These are phyloP conservation scores for Teratosphaeria destructans DNA, from an alignment of 2,329 filamentous ascomycete genomes.

Conservation along the genomic window DNA sequence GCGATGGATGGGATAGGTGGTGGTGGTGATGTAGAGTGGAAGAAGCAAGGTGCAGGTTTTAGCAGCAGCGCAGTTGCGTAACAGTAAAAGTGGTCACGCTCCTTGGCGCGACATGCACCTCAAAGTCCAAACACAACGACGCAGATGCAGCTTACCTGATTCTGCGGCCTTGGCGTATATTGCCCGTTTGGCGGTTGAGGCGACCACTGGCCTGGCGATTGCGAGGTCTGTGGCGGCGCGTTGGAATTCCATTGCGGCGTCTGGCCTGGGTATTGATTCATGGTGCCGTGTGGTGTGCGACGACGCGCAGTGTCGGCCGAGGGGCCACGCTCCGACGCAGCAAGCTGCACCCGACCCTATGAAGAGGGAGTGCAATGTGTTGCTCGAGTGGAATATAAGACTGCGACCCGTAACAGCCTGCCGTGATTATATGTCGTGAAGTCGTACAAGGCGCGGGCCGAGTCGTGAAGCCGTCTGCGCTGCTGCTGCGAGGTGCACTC, in stretches of 20 bases:
- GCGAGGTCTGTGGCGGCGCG: constrained; percentile 10
- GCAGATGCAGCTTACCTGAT: constrained; percentile 22
- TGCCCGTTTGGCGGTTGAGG: constrained; percentile 25
- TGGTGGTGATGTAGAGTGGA: neutral
- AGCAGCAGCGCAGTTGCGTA: constrained; percentile 15
- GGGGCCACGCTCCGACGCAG: neutral
- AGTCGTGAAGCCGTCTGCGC: constrained; percentile 3
- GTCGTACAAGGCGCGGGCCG: constrained; percentile 10
- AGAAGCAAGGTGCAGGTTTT: constrained; percentile 7
- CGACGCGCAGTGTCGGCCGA: neutral
- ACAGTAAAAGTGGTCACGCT: constrained; percentile 17
- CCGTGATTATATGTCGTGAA: neutral
- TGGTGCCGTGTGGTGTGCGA: neutral
- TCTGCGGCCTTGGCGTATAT: constrained; percentile 18
- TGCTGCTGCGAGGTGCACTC: neutral
- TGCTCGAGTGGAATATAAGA: neutral
- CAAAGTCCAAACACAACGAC: constrained; percentile 1
- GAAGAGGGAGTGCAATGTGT: neutral
- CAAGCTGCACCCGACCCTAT: neutral
- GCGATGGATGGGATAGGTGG: constrained; percentile 4
- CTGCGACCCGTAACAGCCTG: neutral
- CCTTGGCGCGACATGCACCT: constrained; percentile 12
- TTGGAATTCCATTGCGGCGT: constrained; percentile 14
- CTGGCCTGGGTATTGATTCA: constrained; percentile 13
- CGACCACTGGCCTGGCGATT: constrained; percentile 14